These are phyloP conservation scores for Fraxinus angustifolia DNA, from an alignment of 305 asterid species.

Conservation along the genomic window DNA sequence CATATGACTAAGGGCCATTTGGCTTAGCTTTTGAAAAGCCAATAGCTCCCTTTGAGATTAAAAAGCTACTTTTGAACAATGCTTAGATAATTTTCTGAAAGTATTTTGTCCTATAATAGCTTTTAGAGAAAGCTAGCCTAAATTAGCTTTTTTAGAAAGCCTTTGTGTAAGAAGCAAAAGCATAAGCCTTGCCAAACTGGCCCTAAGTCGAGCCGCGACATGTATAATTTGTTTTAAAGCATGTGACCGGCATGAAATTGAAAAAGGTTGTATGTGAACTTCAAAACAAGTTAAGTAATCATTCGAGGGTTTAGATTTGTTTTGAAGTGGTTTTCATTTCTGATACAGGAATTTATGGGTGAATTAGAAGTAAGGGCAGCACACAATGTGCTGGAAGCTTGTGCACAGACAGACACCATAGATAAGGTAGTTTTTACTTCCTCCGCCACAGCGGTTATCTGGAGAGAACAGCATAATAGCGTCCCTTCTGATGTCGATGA, in stretches of 20 bases:
- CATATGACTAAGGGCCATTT: too few relatives aligned
- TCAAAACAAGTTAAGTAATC: neutral
- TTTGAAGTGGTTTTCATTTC: neutral
- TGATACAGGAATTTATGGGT: slow-evolving; percentile 65
- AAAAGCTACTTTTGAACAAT: too few relatives aligned
- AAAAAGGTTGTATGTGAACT: neutral
- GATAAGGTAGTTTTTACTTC: slow-evolving; percentile 84
- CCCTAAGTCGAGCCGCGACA: neutral
- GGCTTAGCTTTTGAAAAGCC: too few relatives aligned
- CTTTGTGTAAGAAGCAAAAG: too few relatives aligned
- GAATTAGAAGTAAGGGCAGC: slow-evolving; percentile 97
- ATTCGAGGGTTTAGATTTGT: neutral
- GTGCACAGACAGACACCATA: slow-evolving; percentile 80
- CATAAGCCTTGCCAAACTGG: too few relatives aligned
- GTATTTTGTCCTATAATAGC: too few relatives aligned
- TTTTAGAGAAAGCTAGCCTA: too few relatives aligned
- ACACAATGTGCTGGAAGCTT: slow-evolving; percentile 93
- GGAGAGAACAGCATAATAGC: slow-evolving; percentile 48
- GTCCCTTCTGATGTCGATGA: slow-evolving; percentile 47
- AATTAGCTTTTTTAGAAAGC: too few relatives aligned
- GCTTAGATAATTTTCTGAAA: too few relatives aligned
- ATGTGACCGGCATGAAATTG: neutral
- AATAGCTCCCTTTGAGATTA: too few relatives aligned
- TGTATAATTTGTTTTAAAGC: neutral
- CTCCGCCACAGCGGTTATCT: slow-evolving; percentile 77